Base-by-base conservation (phyloP, 176 grass and related monocot species). In the Leersia perrieri region DNA sequence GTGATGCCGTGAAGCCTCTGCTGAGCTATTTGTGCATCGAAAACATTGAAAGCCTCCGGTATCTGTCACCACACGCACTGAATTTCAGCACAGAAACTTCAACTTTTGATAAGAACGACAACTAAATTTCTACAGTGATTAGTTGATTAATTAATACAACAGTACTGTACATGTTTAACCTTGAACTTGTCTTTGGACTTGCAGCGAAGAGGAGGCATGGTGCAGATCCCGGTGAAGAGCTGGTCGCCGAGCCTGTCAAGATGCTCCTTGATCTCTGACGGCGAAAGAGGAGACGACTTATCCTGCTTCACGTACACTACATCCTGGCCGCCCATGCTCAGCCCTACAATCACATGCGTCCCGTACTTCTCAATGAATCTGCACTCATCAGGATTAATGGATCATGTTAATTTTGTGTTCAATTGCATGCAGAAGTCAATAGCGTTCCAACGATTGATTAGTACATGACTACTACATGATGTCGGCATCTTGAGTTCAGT, bases 311-410 rank as follows among this genome's bases (percentile, higher is more conserved):
- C 90, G 75, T 91, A 89, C 33, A 94, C 85, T 64, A 94, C 92
- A 81, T 97, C 95, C 67, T 94, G 87, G 26, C 95, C 95, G 83
- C 95, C 95, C 80, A 97, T 90, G 87, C 95, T 92, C 51, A 97
- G 85, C 60, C 90, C 95, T 25, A 90, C 87, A 42, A 94, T 39
- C 80, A 97, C 74, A 41, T 97, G 95, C 9, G 95, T 97, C 68
- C 96, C 96, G 34, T 91, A 93, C 36, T 88, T 91, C 63, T 93
- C 82, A 60, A 93, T 91, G 76, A 98, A 93, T 3, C 92, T 98
- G 87, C 65, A 27, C 0, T 5, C 10, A n/a, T 20, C 53, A 16
- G n/a, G n/a, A 47, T 47, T 15, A 47, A 15, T 16, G 47, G 16
- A 20, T 51, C 47, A 76, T 23, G 69, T 47, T 30, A 20, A 69